These are phyloP conservation scores for Pelargonium cotyledonis DNA, from an alignment of 441 rosid species.

Conservation along the genomic window DNA sequence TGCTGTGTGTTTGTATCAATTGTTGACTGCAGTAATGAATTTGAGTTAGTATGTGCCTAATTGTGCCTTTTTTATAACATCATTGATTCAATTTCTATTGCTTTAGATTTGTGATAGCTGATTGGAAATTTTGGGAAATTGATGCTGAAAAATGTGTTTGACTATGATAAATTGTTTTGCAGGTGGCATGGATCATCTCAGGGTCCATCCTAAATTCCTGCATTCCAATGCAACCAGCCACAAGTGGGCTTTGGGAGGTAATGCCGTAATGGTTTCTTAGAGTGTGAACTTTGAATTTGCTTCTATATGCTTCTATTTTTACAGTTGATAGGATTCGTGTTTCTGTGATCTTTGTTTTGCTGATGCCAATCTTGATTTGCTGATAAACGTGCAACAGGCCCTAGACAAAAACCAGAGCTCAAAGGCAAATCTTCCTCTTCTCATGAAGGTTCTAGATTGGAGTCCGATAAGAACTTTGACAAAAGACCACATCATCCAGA, in stretches of 20 bases:
- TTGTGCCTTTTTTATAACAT: no score
- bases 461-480: slow-evolving; percentile 22
- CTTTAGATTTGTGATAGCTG: no score
- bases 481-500: slow-evolving; percentile 25
- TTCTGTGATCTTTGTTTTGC: background rate
- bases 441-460: slow-evolving; percentile 14
- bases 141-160: no score
- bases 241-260: slow-evolving; percentile 98
- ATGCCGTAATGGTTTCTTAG: background rate
- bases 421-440: background rate
- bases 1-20: no score
- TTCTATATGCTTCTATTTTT: background rate
- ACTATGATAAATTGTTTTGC: slow-evolving; percentile 11
- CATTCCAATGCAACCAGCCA: slow-evolving; percentile 98
- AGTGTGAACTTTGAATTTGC: background rate
- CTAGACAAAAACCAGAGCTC: background rate
- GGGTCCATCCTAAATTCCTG: slow-evolving; percentile 92
- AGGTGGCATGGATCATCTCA: slow-evolving; percentile 85
- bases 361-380: slow-evolving; percentile 18
- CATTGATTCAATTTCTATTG: no score
- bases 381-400: background rate
- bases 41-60: no score
- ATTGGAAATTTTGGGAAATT: no score
- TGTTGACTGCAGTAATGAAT: no score
- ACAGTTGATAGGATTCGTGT: background rate